A percentile compares a stretch with the other conserved stretches of the same genome.
Evolutionary conservation across 345 rosid genomes (phyloP).

Genomic region (Acer campestre): DNA sequence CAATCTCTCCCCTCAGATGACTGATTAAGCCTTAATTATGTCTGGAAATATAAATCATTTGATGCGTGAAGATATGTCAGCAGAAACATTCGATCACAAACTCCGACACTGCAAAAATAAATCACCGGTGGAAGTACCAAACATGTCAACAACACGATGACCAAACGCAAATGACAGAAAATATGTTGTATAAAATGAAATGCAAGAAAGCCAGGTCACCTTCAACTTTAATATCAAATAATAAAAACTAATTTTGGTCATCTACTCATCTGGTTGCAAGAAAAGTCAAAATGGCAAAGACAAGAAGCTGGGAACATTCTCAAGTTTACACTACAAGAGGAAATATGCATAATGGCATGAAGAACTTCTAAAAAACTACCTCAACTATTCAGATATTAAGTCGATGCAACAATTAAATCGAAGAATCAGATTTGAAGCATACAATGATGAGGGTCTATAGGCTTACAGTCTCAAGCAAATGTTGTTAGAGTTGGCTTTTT

Average conservation of each 20-base stretch:
- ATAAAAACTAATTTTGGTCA: too few species aligned
- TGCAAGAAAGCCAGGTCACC: too few species aligned
- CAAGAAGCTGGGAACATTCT: too few species aligned
- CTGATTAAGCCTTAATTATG: neutral
- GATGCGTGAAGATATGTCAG: neutral
- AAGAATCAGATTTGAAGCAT: neutral
- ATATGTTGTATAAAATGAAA: too few species aligned
- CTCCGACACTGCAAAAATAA: neutral
- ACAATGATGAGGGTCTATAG: neutral
- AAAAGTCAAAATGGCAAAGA: too few species aligned
- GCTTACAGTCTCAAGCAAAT: neutral
- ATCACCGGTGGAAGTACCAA: neutral
- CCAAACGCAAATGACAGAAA: neutral
- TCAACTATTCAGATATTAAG: too few species aligned
- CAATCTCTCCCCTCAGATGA: neutral
- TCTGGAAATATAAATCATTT: neutral
- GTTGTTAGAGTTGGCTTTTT: neutral
- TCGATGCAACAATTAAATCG: too few species aligned
- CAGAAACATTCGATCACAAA: neutral
- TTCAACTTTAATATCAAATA: too few species aligned
- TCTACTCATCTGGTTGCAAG: too few species aligned
- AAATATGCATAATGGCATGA: too few species aligned
- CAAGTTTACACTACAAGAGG: too few species aligned
- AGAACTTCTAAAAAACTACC: too few species aligned
- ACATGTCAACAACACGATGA: neutral